phyloP scores from a whole-genome alignment of 1,284 basidiomycete genomes.

The Irpex lacteus region DNA sequence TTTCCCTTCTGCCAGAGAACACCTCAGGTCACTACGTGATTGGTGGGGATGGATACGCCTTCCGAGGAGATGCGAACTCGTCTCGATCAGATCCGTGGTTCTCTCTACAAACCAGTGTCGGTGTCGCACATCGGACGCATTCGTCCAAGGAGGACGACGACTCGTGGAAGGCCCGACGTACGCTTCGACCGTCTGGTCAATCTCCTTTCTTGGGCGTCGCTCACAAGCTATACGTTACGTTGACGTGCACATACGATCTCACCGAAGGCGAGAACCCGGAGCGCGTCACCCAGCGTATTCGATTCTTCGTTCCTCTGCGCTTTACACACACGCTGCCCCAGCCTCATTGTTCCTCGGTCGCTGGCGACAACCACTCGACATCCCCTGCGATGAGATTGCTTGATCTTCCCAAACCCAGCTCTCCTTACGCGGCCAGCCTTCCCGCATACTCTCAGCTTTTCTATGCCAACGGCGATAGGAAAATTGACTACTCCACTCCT shows the following conservation, averaged over 20 bases:
- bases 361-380: conserved; percentile 3
- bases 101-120: conserved; percentile 53
- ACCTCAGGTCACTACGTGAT: conserved; percentile 46
- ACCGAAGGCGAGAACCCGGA: conserved; percentile 32
- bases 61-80: conserved; percentile 6
- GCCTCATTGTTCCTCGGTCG: conserved; percentile 7
- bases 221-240: conserved; percentile 51
- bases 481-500: conserved; percentile 63
- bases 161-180: conserved; percentile 43
- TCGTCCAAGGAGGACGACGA: conserved; percentile 22
- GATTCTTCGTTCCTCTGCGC: conserved; percentile 51
- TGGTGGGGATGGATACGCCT: conserved; percentile 22
- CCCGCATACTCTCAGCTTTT: conserved; percentile 78
- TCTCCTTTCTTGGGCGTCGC: conserved; percentile 57
- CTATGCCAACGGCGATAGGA: conserved; percentile 66
- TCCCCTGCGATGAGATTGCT: conserved; percentile 5
- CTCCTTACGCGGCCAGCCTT: conserved; percentile 40
- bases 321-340: conserved; percentile 36
- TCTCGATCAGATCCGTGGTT: conserved; percentile 43
- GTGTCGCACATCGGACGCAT: conserved; percentile 35
- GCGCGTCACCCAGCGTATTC: conserved; percentile 32
- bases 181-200: conserved; percentile 42
- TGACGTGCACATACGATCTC: conserved; percentile 55
- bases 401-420: conserved; percentile 15
- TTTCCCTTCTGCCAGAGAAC: conserved; percentile 50